A percentile compares a stretch with the other conserved stretches of the same genome.
These are phyloP conservation scores for Candida tibetensis DNA, from an alignment of 805 yeast species.

Conservation along the genomic window DNA sequence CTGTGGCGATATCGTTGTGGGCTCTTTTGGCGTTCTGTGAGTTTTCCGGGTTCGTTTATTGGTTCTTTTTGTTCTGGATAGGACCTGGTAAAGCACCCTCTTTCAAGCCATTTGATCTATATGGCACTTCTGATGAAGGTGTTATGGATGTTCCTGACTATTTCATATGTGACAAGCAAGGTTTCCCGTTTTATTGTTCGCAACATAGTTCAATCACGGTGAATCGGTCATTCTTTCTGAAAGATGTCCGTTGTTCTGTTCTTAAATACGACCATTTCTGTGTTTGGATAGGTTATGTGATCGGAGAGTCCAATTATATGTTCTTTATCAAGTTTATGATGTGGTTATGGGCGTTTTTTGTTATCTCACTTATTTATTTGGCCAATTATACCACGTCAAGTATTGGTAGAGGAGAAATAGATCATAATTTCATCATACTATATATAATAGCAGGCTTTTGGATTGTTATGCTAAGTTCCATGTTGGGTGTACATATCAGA, in stretches of 20 bases:
- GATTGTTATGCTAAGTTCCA: slow-evolving; percentile 42
- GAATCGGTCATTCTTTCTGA: slow-evolving; percentile 69
- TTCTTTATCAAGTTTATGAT: slow-evolving; percentile 54
- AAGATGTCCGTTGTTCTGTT: slow-evolving; percentile 53
- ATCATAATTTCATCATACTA: slow-evolving; percentile 50
- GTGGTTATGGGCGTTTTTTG: slow-evolving; percentile 34
- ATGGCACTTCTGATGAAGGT: slow-evolving; percentile 10
- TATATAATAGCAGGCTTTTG: slow-evolving; percentile 45
- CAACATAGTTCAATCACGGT: slow-evolving; percentile 63
- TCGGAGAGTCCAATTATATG: slow-evolving; percentile 66
- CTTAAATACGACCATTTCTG: slow-evolving; percentile 84
- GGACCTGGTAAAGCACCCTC: slow-evolving; percentile 59
- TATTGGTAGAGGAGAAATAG: slow-evolving; percentile 22
- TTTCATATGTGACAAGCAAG: slow-evolving; percentile 68
- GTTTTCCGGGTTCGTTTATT: slow-evolving; percentile 27
- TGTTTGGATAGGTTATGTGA: slow-evolving; percentile 66
- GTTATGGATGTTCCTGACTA: slow-evolving; percentile 42
- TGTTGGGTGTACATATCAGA: slow-evolving; percentile 41
- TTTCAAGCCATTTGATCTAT: slow-evolving; percentile 34
- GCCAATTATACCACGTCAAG: slow-evolving; percentile 21
- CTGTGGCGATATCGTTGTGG: slow-evolving; percentile 39
- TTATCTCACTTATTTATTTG: slow-evolving; percentile 25
- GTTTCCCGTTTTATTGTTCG: slow-evolving; percentile 76
- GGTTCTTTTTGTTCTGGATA: slow-evolving; percentile 42
- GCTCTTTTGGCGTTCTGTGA: slow-evolving; percentile 26